A percentile compares a stretch with the other conserved stretches of the same genome.
Conservation (phyloP, 257 asterid species). For the Buddleja alternifolia region DNA sequence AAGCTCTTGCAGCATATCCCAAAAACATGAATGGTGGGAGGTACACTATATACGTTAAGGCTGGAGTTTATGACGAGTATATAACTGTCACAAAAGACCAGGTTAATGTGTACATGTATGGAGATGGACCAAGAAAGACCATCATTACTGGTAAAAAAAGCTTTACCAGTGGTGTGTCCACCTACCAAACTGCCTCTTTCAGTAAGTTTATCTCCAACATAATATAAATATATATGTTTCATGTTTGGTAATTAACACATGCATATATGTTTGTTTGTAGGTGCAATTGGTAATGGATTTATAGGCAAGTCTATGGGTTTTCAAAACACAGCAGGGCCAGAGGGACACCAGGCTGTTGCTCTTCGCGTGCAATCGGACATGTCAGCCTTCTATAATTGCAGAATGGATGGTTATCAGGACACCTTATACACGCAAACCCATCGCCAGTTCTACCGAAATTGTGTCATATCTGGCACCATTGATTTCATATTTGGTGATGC, state of each 20-base stretch:
- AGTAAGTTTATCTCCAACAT: too few species aligned
- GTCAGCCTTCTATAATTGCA: constrained; percentile 51
- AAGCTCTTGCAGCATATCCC: constrained; percentile 44
- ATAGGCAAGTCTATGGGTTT: constrained; percentile 52
- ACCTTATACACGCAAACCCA: constrained; percentile 44
- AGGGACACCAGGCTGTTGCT: constrained; percentile 59
- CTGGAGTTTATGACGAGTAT: constrained; percentile 45
- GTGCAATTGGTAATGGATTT: constrained; percentile 43
- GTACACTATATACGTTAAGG: constrained; percentile 44
- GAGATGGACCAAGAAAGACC: constrained; percentile 47
- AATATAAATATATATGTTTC: too few species aligned
- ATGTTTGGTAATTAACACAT: too few species aligned
- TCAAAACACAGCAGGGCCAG: constrained; percentile 49
- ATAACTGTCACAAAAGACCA: constrained; percentile 36
- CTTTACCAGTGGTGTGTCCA: constrained; percentile 36
- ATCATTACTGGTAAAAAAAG: constrained; percentile 47
- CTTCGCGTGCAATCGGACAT: constrained; percentile 46
- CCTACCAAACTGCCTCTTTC: constrained; percentile 44
- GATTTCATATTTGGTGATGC: constrained; percentile 58
- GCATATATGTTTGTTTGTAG: too few species aligned
- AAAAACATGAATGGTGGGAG: constrained; percentile 40
- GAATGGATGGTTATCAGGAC: constrained; percentile 54
- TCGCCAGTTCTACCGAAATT: constrained; percentile 49
- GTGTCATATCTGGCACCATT: constrained; percentile 50
- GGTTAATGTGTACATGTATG: constrained; percentile 45